These are phyloP conservation scores for Brasenia schreberi DNA, from an alignment of 164 flowering plant species.

Conservation along the genomic window DNA sequence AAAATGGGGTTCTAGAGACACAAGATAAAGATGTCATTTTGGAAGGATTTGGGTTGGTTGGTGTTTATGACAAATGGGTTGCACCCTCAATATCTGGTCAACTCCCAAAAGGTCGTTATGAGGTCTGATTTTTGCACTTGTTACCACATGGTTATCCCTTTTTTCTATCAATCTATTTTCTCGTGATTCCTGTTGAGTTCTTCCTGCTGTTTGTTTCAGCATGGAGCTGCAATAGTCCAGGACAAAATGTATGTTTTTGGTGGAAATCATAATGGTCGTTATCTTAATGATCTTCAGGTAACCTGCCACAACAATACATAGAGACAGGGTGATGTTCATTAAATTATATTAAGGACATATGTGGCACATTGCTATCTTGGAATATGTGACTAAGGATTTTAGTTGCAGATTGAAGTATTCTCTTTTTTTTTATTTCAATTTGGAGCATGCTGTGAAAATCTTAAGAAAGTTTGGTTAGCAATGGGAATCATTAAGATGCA, in stretches of 20 bases:
- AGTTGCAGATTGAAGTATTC: neutral
- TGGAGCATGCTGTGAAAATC: neutral
- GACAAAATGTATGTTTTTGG: constrained; percentile 94
- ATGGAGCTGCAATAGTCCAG: constrained; percentile 81
- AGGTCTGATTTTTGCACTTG: constrained; percentile 29
- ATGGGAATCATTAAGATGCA: too few relatives aligned
- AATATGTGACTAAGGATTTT: too few relatives aligned
- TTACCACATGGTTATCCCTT: neutral
- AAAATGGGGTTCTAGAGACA: constrained; percentile 54
- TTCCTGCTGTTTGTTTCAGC: constrained; percentile 29
- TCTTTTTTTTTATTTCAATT: neutral
- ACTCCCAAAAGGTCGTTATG: constrained; percentile 87
- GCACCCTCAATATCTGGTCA: constrained; percentile 71
- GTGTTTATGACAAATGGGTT: constrained; percentile 86
- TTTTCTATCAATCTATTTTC: too few relatives aligned
- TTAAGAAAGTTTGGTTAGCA: neutral
- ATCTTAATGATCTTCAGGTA: constrained; percentile 96
- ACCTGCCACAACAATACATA: neutral
- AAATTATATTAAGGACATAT: too few relatives aligned
- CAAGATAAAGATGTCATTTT: constrained; percentile 82
- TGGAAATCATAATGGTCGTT: constrained; percentile 98
- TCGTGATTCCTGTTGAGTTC: neutral
- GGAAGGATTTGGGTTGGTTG: constrained; percentile 59
- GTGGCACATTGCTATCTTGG: too few relatives aligned
- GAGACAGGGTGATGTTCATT: too few relatives aligned